These are phyloP conservation scores for Acacia melanoxylon DNA, from an alignment of 306 rosid species.

Conservation along the genomic window DNA sequence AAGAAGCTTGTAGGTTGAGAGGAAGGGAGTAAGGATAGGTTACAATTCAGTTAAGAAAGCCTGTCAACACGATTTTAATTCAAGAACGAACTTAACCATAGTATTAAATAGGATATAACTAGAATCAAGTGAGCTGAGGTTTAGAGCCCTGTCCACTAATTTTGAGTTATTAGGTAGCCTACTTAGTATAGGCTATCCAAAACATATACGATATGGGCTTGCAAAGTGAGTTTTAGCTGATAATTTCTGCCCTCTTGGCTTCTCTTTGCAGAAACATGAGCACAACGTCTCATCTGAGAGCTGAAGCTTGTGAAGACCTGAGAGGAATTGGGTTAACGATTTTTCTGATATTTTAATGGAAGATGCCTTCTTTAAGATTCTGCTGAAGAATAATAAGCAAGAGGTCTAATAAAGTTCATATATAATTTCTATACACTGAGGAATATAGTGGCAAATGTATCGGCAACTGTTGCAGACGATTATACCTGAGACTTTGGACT, in stretches of 20 bases:
- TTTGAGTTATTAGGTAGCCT: background rate
- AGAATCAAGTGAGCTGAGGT: background rate
- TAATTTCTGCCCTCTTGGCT: constrained; percentile 19
- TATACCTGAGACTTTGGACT: constrained; percentile 33
- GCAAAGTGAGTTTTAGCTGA: constrained; percentile 28
- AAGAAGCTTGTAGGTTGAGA: background rate
- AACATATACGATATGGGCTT: background rate
- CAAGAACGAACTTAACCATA: background rate
- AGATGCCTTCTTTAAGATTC: constrained; percentile 31
- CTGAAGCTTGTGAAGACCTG: constrained; percentile 46
- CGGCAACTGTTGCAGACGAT: constrained; percentile 40
- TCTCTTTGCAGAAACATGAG: constrained; percentile 51
- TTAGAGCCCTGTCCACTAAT: background rate
- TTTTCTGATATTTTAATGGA: constrained; percentile 34
- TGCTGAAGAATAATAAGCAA: constrained; percentile 46
- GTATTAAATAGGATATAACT: background rate
- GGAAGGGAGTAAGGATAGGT: background rate
- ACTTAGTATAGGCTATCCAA: too few relatives aligned
- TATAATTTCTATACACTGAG: constrained; percentile 31
- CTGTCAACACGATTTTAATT: background rate
- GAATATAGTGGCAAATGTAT: constrained; percentile 43
- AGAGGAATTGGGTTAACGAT: constrained; percentile 32
- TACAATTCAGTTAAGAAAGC: background rate
- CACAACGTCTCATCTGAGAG: constrained; percentile 26
- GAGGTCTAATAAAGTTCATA: constrained; percentile 36